These are phyloP conservation scores for Paracoccidioides lutzii DNA, from an alignment of 2,329 filamentous ascomycete species.

Conservation along the genomic window DNA sequence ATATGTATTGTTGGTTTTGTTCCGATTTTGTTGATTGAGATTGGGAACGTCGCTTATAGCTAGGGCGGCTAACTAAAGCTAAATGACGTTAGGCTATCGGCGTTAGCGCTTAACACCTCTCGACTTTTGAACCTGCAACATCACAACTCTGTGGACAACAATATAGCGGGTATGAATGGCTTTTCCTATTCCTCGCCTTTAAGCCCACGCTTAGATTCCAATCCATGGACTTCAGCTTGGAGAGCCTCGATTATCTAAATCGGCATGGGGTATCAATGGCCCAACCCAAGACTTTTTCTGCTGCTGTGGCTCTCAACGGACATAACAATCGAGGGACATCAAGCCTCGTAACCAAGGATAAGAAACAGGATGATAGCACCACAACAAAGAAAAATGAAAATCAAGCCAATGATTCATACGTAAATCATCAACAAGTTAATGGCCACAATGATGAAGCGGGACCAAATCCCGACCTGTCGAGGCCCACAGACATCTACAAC, in stretches of 20 bases:
- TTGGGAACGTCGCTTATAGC: too few species aligned
- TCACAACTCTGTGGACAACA: neutral
- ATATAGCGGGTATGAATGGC: neutral
- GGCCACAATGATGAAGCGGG: constrained; percentile 10
- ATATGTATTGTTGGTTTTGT: too few species aligned
- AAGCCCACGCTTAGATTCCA: neutral
- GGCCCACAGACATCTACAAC: constrained; percentile 43
- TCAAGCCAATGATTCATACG: neutral
- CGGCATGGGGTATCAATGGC: neutral
- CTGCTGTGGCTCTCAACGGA: neutral
- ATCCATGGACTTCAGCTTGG: neutral
- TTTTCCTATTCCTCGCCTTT: neutral
- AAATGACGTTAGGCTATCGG: too few species aligned
- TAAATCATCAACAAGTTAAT: neutral
- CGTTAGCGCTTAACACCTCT: neutral
- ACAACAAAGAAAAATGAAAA: neutral
- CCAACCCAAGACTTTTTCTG: neutral
- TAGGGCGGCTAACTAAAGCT: too few species aligned
- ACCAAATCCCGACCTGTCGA: neutral
- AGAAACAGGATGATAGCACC: neutral
- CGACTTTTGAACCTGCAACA: neutral
- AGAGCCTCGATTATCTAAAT: constrained; percentile 1
- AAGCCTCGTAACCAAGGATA: neutral
- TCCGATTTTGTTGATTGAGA: too few species aligned
- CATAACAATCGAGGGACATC: neutral